Evolutionary conservation across 768 basidiomycete genomes (phyloP), one percentile per base, ranked within the genome.

Genomic region (Punctularia strigosozonata): DNA sequence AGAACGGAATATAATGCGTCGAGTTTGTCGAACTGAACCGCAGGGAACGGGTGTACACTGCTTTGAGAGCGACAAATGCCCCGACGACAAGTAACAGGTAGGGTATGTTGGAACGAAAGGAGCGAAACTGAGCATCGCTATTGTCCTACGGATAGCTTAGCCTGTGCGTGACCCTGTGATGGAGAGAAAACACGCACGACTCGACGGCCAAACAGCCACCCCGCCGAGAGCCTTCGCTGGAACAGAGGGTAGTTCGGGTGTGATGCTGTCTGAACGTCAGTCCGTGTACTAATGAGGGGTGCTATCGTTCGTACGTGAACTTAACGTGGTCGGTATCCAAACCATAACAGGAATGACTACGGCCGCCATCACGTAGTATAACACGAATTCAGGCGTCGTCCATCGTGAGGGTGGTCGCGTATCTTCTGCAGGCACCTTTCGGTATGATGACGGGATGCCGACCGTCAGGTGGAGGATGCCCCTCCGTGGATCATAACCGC

Each of bases 91-190:
- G 30, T 25, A 66, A 50, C 4, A 98, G 69, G 4, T 77, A 56
- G 4, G 80, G 73, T 33, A 97, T 53, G 53, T 90, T 87, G 48
- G 71, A 66, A 26, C 95, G 75, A 58, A 99, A 95, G 3, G 77
- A 71, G 19, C 82, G 81, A 54, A 91, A 97, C 63, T 98, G 95
- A 0, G 69, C 63, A 51, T 98, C 95, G 45, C 86, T 89, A 52
- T 82, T 86, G 58, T 99, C 95, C 94, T 97, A 45, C 7, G n/a
- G n/a, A 28, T 5, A 30, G 20, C 6, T 34, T 8, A 28, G 26
- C 15, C 26, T 25, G 25, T 19, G 10, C 18, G n/a, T n/a, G n/a
- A n/a, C n/a, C n/a, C n/a, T n/a, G n/a, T n/a, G n/a, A n/a, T n/a
- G n/a, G n/a, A 19, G 31, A 31, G 23, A 35, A 14, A 35, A 22